Percentiles rank a stretch among this genome's conserved stretches.
Evolutionary conservation across 2,329 filamentous ascomycete genomes (phyloP).

Genomic region (Epicoccum nigrum): DNA sequence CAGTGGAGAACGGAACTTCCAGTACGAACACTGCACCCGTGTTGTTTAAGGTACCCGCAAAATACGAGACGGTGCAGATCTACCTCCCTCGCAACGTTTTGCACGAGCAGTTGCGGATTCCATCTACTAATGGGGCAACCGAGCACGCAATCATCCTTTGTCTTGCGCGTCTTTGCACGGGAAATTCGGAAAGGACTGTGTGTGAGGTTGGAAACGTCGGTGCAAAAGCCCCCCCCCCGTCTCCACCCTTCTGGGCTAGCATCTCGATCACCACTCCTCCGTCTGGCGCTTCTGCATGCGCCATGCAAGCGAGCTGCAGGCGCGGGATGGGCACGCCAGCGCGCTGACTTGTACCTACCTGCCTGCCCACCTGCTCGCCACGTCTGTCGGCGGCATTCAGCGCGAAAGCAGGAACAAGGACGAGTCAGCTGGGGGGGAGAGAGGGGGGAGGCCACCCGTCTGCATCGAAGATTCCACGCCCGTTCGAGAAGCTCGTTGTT

Average conservation of each 20-base stretch:
- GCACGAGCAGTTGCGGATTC: background rate
- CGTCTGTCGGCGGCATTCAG: background rate
- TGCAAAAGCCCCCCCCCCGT: background rate
- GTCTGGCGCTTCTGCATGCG: background rate
- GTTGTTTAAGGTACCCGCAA: constrained; percentile 2
- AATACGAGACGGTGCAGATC: constrained; percentile 14
- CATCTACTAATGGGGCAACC: constrained; percentile 10
- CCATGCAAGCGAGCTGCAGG: constrained; percentile 13
- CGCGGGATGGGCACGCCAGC: constrained; percentile 2
- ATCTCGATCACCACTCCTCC: background rate
- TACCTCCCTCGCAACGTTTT: constrained; percentile 12
- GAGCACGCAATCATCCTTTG: constrained; percentile 10
- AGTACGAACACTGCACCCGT: constrained; percentile 9
- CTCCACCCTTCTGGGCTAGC: constrained; percentile 4
- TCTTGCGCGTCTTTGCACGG: background rate
- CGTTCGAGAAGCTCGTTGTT: background rate
- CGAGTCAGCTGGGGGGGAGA: no score
- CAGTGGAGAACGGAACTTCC: constrained; percentile 5
- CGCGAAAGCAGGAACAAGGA: no score
- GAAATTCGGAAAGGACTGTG: background rate
- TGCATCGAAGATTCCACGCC: constrained; percentile 5
- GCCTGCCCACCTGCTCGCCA: background rate
- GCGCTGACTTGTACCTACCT: background rate
- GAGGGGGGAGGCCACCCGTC: no score
- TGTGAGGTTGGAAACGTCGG: no score